phyloP scores from a whole-genome alignment of 2,329 filamentous ascomycete species.

The Alternaria dauci region DNA sequence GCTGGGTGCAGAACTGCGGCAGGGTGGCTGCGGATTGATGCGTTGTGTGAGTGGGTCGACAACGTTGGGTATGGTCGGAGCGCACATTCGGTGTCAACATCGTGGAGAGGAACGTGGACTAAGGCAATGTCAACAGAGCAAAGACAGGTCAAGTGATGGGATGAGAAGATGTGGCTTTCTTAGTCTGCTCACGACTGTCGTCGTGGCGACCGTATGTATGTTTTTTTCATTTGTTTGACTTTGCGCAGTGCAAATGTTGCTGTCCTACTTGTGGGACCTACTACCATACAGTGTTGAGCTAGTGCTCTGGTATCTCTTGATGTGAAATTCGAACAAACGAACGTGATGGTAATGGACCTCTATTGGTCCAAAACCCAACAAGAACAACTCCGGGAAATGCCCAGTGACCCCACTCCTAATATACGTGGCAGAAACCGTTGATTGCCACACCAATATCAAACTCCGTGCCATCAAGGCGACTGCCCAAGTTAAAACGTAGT shows the following conservation, averaged over 20 bases:
- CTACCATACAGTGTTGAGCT: slow-evolving; percentile 48
- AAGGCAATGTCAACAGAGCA: not conserved
- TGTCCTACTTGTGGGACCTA: slow-evolving; percentile 33
- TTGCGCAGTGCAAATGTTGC: slow-evolving; percentile 21
- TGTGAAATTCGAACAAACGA: slow-evolving; percentile 39
- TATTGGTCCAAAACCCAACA: slow-evolving; percentile 21
- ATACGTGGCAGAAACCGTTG: slow-evolving; percentile 20
- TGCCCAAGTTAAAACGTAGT: slow-evolving; percentile 45
- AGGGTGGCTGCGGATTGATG: slow-evolving; percentile 25
- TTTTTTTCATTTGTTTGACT: slow-evolving; percentile 26
- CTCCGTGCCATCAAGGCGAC: slow-evolving; percentile 45
- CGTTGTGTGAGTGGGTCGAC: slow-evolving; percentile 27
- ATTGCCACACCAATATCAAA: slow-evolving; percentile 26
- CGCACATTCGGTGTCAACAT: slow-evolving; percentile 1
- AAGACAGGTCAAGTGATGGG: not conserved
- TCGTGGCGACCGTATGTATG: slow-evolving; percentile 24
- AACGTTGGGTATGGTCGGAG: slow-evolving; percentile 15
- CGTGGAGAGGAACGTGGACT: not conserved
- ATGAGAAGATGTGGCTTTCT: slow-evolving; percentile 9
- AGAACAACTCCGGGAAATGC: slow-evolving; percentile 35
- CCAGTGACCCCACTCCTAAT: slow-evolving; percentile 18
- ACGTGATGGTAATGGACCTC: slow-evolving; percentile 31
- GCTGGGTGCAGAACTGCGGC: slow-evolving; percentile 22
- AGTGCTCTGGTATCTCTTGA: slow-evolving; percentile 51
- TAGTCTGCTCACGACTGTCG: slow-evolving; percentile 10